These are phyloP conservation scores for Starmerella gropengiesseri DNA, from an alignment of 805 yeast genomes.

Conservation along the genomic window DNA sequence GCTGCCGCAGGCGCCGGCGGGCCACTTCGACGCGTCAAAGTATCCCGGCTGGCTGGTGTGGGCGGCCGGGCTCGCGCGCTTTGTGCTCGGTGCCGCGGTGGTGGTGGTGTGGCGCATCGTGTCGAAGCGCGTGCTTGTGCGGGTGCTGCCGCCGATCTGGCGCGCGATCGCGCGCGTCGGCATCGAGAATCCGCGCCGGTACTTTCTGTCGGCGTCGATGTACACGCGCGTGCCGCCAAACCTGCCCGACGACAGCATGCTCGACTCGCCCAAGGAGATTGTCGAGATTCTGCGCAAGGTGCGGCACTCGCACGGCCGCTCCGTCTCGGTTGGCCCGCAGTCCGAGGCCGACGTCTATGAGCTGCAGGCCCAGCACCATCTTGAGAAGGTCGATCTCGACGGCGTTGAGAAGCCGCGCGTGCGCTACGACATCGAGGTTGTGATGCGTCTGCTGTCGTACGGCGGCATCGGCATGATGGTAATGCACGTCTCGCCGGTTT, in stretches of 20 bases:
- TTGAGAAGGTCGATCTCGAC: constrained; percentile 19
- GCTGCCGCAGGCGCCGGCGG: neutral
- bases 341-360: constrained; percentile 36
- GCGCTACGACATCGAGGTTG: constrained; percentile 62
- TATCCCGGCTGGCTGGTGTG: constrained; percentile 32
- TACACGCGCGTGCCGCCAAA: constrained; percentile 27
- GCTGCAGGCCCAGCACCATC: constrained; percentile 21
- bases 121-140: constrained; percentile 56
- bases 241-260: constrained; percentile 24
- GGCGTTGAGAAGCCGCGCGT: constrained; percentile 29
- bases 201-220: constrained; percentile 31
- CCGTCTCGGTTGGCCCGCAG: constrained; percentile 35
- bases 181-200: constrained; percentile 33
- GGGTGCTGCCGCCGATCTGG: constrained; percentile 50
- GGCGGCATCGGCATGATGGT: constrained; percentile 64
- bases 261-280: constrained; percentile 30
- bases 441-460: constrained; percentile 68
- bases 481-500: constrained; percentile 5
- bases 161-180: constrained; percentile 32
- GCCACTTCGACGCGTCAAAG: neutral
- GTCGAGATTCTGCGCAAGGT: constrained; percentile 26
- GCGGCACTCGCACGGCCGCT: constrained; percentile 25
- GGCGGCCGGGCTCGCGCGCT: constrained; percentile 32
- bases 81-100: constrained; percentile 47
- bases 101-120: constrained; percentile 65